Base-by-base conservation (phyloP, 2,329 filamentous ascomycete species). In the Diaporthe citrichinensis region DNA sequence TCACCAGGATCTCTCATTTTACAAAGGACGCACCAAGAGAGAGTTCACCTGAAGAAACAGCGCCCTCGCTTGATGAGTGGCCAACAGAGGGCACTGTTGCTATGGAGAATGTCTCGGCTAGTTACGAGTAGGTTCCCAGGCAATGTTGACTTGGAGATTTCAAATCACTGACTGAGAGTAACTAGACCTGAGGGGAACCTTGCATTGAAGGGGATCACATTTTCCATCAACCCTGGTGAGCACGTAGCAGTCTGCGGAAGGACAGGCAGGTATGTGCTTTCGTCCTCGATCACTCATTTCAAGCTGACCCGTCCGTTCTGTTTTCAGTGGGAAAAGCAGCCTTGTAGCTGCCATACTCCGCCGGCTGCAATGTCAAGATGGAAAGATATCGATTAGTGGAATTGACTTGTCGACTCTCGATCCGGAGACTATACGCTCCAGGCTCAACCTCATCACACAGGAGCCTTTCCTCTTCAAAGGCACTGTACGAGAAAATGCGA, bases 381-480 rank as follows among this genome's bases (percentile, higher is more conserved):
- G 78, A 20, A 49, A 36, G 14, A 76, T 78, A 34, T 59, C 68
- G 2, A 44, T 78, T n/a, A 74, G 77, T 36, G 74, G 55, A 39
- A 44, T 78, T 17, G 76, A 78, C 41, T 49, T 78, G 14, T 62
- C 67, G 39, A 71, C 25, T 3, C 23, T 79, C 12, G 46, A n/a
- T 28, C 36, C 36, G 57, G 59, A 58, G 69, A n/a, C 67, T 36
- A 12, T 41, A 59, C 51, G 62, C 31, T 31, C 51, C 0, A 74
- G 80, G 1, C 80, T 90, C 9, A 85, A 86, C 41, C 84, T 84
- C 1, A 80, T 90, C 1, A 85, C 89, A 0, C 89, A 91, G 80
- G 88, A 44, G 90, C 61, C 83, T 87, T 0, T 86, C 89, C 74
- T 84, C 89, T 90, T 6, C 12, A 84, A 84, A 1, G 88, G 87